phyloP scores from a whole-genome alignment of 805 yeast genomes.

The Wickerhamiella lipophila region DNA sequence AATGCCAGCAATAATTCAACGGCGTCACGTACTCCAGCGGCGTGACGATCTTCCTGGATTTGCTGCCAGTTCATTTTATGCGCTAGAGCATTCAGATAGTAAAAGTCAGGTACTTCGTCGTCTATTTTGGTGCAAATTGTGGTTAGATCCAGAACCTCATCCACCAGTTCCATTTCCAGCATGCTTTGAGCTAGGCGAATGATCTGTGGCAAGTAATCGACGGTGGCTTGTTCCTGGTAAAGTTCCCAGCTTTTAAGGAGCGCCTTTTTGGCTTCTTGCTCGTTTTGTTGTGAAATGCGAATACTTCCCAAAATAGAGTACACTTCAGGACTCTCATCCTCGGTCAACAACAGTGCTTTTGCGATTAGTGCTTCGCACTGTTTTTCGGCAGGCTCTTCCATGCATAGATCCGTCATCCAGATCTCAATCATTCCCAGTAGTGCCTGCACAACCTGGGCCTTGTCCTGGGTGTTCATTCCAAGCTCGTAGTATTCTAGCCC shows the following conservation, averaged over 20 bases:
- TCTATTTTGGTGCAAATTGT: constrained; percentile 59
- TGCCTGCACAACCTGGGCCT: constrained; percentile 43
- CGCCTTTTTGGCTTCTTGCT: constrained; percentile 59
- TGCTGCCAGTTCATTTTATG: constrained; percentile 26
- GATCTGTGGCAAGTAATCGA: constrained; percentile 49
- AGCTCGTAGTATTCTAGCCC: constrained; percentile 52
- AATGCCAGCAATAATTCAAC: constrained; percentile 33
- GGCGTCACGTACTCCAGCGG: constrained; percentile 32
- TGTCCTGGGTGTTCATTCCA: constrained; percentile 40
- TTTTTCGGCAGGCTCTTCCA: constrained; percentile 79
- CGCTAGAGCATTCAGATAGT: constrained; percentile 73
- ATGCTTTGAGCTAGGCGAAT: constrained; percentile 60
- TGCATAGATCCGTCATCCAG: constrained; percentile 96
- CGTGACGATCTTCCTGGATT: constrained; percentile 26
- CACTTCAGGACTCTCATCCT: constrained; percentile 53
- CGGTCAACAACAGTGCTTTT: constrained; percentile 42
- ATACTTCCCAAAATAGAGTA: constrained; percentile 76
- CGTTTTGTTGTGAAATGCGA: constrained; percentile 72
- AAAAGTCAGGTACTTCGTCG: constrained; percentile 71
- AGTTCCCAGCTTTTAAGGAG: constrained; percentile 59
- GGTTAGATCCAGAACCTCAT: constrained; percentile 53
- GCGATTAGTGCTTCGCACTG: constrained; percentile 63
- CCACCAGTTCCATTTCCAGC: constrained; percentile 64
- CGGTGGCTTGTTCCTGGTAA: constrained; percentile 38
- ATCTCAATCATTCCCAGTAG: constrained; percentile 69